Evolutionary conservation across 176 grass and related monocot species (phyloP).

Genomic region (Avena atlantica): DNA sequence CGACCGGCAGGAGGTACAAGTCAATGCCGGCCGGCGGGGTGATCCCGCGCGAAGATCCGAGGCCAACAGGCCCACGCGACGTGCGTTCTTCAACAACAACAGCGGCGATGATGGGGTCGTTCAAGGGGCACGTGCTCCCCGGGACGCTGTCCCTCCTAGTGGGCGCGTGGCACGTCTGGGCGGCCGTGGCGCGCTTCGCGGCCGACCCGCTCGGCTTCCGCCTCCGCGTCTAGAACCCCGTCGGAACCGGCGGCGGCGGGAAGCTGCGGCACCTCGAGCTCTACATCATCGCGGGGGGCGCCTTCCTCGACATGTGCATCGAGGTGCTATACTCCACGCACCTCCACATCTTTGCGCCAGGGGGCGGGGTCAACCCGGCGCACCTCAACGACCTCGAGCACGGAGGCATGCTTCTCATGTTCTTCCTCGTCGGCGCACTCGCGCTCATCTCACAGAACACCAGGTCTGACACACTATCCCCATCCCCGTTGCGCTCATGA

Average conservation of each 20-base stretch:
- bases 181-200: slow-evolving; percentile 54
- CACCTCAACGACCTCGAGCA: slow-evolving; percentile 98
- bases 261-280: slow-evolving; percentile 63
- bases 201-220: slow-evolving; percentile 58
- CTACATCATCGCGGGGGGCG: slow-evolving; percentile 75
- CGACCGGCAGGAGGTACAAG: background rate
- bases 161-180: slow-evolving; percentile 79
- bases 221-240: slow-evolving; percentile 71
- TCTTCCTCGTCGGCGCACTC: slow-evolving; percentile 79
- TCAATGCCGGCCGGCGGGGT: slow-evolving; percentile 2
- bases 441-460: slow-evolving; percentile 72
- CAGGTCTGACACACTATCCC: slow-evolving; percentile 38
- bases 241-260: background rate
- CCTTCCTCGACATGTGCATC: slow-evolving; percentile 86
- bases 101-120: slow-evolving; percentile 77
- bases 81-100: background rate
- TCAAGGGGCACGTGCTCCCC: slow-evolving; percentile 85
- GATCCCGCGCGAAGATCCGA: background rate
- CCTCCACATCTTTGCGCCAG: slow-evolving; percentile 56
- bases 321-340: slow-evolving; percentile 95
- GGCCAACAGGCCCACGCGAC: no score
- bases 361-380: slow-evolving; percentile 60
- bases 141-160: slow-evolving; percentile 81
- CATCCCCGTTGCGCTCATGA: no score
- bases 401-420: slow-evolving; percentile 95